Evolutionary conservation across 768 basidiomycete species (phyloP).

Genomic region (Lyophyllum decastes): DNA sequence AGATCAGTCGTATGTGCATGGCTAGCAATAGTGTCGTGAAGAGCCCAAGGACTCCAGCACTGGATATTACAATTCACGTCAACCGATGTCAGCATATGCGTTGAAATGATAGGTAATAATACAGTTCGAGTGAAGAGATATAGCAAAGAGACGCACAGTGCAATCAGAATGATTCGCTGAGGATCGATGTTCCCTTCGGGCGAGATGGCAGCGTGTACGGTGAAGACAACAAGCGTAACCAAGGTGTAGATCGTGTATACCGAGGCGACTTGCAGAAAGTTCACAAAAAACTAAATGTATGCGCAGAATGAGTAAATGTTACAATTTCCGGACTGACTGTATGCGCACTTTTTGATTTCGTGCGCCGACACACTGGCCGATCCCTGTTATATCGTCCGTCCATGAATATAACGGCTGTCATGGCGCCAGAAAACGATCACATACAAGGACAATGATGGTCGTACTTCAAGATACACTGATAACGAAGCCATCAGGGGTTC

Average conservation of each 20-base stretch:
- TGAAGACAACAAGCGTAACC: conserved; percentile 57
- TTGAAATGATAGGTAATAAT: background rate
- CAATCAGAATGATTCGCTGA: conserved; percentile 73
- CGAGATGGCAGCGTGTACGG: conserved; percentile 32
- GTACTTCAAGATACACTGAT: conserved; percentile 77
- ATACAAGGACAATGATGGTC: conserved; percentile 91
- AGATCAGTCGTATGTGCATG: conserved; percentile 63
- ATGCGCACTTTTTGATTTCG: conserved; percentile 77
- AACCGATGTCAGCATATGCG: background rate
- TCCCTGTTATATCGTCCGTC: conserved; percentile 51
- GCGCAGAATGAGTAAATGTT: background rate
- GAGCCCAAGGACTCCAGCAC: conserved; percentile 68
- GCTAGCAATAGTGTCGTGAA: conserved; percentile 63
- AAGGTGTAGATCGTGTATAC: conserved; percentile 67
- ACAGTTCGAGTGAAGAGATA: background rate
- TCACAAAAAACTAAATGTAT: conserved; percentile 73
- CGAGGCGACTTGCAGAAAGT: conserved; percentile 68
- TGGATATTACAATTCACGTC: conserved; percentile 27
- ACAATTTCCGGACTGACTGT: background rate
- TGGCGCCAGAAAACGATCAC: conserved; percentile 22
- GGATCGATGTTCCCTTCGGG: conserved; percentile 47
- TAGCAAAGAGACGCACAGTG: conserved; percentile 53
- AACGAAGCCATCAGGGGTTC: conserved; percentile 6
- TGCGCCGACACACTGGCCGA: conserved; percentile 93
- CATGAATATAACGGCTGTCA: background rate